Evolutionary conservation across 805 yeast species (phyloP).

Genomic region (Candida nitratophila): DNA sequence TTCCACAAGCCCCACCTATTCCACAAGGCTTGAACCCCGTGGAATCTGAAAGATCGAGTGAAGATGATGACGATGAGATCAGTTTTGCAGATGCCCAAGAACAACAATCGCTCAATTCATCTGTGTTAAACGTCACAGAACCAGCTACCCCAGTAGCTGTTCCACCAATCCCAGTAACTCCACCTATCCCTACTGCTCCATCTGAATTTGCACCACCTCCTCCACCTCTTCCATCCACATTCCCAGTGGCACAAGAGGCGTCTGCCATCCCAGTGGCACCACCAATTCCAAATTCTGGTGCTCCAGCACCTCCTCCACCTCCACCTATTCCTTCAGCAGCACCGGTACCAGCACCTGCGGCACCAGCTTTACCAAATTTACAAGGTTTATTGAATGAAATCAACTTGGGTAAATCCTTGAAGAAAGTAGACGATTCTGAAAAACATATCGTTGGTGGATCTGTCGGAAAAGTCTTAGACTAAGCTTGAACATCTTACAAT

Average conservation of each 20-base stretch:
- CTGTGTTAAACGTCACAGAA: background rate
- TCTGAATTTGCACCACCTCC: slow-evolving; percentile 3
- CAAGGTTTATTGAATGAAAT: slow-evolving; percentile 53
- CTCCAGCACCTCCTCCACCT: slow-evolving; percentile 21
- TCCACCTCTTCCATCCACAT: slow-evolving; percentile 10
- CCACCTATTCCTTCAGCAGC: slow-evolving; percentile 27
- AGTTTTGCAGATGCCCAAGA: background rate
- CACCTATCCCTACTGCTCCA: slow-evolving; percentile 9
- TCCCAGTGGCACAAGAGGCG: background rate
- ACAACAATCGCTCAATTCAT: background rate
- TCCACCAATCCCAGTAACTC: slow-evolving; percentile 6
- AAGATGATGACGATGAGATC: background rate
- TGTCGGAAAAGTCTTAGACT: slow-evolving; percentile 44
- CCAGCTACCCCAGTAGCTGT: slow-evolving; percentile 4
- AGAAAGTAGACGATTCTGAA: slow-evolving; percentile 42
- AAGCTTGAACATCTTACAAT: background rate
- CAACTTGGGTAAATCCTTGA: slow-evolving; percentile 42
- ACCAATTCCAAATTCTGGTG: slow-evolving; percentile 2
- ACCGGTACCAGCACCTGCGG: slow-evolving; percentile 22
- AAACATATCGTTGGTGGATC: slow-evolving; percentile 37
- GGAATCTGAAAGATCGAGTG: background rate
- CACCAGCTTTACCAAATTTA: slow-evolving; percentile 28
- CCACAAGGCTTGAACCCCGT: background rate
- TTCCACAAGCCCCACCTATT: background rate
- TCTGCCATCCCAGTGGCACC: slow-evolving; percentile 11